These are phyloP conservation scores for Globomyces pollinis-pini DNA, from an alignment of 192 early-diverging fungal species.

Conservation along the genomic window DNA sequence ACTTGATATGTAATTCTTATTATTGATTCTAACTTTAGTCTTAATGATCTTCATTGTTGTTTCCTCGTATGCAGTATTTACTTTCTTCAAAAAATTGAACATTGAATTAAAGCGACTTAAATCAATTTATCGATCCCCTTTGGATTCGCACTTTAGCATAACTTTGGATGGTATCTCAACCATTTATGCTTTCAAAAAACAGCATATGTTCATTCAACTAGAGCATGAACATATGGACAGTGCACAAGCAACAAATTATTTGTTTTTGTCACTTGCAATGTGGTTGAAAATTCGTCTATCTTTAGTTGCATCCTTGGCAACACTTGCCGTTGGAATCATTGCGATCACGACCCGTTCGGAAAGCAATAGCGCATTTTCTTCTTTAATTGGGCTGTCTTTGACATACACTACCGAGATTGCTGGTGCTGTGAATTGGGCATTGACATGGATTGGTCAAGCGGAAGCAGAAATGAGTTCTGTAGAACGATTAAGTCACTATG, in stretches of 20 bases:
- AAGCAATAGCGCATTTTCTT: background rate
- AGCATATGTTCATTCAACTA: background rate
- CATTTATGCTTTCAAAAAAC: constrained; percentile 8
- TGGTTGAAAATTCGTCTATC: background rate
- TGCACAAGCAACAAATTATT: background rate
- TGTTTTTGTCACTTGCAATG: background rate
- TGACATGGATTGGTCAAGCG: background rate
- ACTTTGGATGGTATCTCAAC: constrained; percentile 17
- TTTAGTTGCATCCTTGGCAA: background rate
- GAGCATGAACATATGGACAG: background rate
- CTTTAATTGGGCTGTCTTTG: background rate
- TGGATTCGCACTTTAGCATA: constrained; percentile 13
- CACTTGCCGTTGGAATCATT: background rate
- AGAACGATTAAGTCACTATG: background rate
- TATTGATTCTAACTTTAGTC: background rate
- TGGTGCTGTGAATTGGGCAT: background rate
- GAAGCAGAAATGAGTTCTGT: background rate
- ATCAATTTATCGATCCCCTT: constrained; percentile 9
- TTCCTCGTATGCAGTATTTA: background rate
- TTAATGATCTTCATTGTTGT: background rate
- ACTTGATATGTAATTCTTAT: no score
- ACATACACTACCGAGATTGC: background rate
- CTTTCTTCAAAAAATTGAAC: background rate
- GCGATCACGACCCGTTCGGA: background rate
- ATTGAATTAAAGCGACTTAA: constrained; percentile 9